A percentile compares a stretch with the other conserved stretches of the same genome.
phyloP scores from a whole-genome alignment of 2,329 filamentous ascomycete species.

The Corynespora cassiicola region DNA sequence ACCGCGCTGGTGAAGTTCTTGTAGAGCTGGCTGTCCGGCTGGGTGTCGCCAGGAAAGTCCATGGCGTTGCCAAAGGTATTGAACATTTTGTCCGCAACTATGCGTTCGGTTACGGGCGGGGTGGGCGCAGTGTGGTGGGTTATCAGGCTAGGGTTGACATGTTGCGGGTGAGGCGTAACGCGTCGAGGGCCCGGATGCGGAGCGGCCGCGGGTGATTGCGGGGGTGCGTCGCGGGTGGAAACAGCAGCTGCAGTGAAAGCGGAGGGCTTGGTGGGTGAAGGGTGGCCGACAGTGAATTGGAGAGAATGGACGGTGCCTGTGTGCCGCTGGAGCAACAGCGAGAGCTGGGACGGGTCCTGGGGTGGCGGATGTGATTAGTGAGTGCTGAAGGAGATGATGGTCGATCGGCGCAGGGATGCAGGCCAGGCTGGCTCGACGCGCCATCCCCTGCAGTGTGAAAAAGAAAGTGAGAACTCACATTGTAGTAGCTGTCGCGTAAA shows the following conservation, averaged over 20 bases:
- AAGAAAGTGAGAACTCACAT: conserved; percentile 38
- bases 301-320: conserved; percentile 29
- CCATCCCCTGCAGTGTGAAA: conserved; percentile 12
- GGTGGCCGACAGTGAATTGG: conserved; percentile 28
- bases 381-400: conserved; percentile 15
- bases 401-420: conserved; percentile 29
- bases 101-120: conserved; percentile 24
- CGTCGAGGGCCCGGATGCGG: conserved; percentile 30
- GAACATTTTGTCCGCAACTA: conserved; percentile 30
- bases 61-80: conserved; percentile 47
- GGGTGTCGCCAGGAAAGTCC: conserved; percentile 52
- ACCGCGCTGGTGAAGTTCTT: conserved; percentile 47
- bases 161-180: conserved; percentile 25
- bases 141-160: conserved; percentile 38
- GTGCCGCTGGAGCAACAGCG: conserved; percentile 42
- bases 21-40: conserved; percentile 56
- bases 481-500: conserved; percentile 36
- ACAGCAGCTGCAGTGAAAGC: conserved; percentile 10
- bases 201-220: conserved; percentile 19
- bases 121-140: conserved; percentile 41
- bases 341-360: conserved; percentile 46
- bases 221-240: conserved; percentile 11
- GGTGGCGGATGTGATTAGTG: conserved; percentile 26
- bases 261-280: conserved; percentile 15
- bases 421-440: conserved; percentile 30